phyloP scores from a whole-genome alignment of 768 basidiomycete species.

The Rhodosporidiobolus sp. region DNA sequence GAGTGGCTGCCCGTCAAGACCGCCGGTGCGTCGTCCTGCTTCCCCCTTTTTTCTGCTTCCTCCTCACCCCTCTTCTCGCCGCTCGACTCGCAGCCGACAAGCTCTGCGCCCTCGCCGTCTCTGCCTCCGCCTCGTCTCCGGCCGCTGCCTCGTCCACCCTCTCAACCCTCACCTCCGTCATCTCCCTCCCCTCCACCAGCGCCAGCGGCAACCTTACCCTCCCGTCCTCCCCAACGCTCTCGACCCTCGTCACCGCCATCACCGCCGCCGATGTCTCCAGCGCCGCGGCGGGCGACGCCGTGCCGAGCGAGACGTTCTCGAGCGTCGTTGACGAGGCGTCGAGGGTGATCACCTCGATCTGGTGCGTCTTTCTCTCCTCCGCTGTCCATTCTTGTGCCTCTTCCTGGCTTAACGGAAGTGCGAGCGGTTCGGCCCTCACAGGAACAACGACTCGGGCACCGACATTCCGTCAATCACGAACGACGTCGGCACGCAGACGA shows the following conservation, averaged over 20 bases:
- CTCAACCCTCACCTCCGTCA: neutral
- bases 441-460: constrained; percentile 40
- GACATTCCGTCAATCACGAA: constrained; percentile 30
- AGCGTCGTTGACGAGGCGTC: constrained; percentile 23
- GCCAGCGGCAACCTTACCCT: neutral
- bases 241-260: neutral
- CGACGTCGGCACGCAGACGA: constrained; percentile 22
- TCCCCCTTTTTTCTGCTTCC: neutral
- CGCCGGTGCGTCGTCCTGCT: constrained; percentile 7
- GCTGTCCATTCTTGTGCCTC: neutral
- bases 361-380: neutral
- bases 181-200: neutral
- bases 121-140: neutral
- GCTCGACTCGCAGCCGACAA: constrained; percentile 27
- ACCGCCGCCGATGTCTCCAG: neutral
- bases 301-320: constrained; percentile 4
- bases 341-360: constrained; percentile 34
- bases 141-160: neutral
- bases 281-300: neutral
- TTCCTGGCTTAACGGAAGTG: no score
- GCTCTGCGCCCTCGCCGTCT: constrained; percentile 27
- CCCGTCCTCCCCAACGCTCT: neutral
- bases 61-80: neutral
- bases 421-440: neutral
- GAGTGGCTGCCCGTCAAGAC: constrained; percentile 35